Evolutionary conservation across 148 eudicot species (phyloP).

Genomic region (Vaccinium darrowii): DNA sequence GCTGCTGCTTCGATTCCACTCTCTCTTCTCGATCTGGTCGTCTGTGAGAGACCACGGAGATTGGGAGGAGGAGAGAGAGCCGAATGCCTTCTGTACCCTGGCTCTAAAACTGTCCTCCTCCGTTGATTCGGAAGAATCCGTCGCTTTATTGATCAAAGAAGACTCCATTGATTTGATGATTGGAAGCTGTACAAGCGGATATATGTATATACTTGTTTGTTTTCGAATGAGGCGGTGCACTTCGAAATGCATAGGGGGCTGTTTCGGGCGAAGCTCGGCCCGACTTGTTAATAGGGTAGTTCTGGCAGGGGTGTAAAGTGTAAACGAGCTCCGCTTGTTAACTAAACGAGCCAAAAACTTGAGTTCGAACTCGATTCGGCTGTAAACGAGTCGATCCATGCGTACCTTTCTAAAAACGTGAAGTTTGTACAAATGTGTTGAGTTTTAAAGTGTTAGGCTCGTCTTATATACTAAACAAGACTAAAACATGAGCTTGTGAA

Average conservation of each 20-base stretch:
- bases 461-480: too few relatives aligned
- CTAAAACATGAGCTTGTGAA: too few relatives aligned
- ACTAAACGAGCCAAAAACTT: too few relatives aligned
- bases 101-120: constrained; percentile 20
- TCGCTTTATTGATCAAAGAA: not conserved
- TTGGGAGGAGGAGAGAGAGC: constrained; percentile 18
- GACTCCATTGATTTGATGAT: not conserved
- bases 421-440: too few relatives aligned
- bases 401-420: too few relatives aligned
- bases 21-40: constrained; percentile 27
- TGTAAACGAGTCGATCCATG: too few relatives aligned
- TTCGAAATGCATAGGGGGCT: not conserved
- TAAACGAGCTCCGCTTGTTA: too few relatives aligned
- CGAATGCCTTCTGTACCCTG: constrained; percentile 30
- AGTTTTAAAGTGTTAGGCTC: too few relatives aligned
- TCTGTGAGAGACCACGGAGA: constrained; percentile 33
- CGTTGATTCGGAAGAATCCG: not conserved
- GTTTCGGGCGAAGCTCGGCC: not conserved
- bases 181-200: not conserved
- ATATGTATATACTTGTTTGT: not conserved
- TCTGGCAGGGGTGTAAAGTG: too few relatives aligned
- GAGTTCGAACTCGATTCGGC: too few relatives aligned
- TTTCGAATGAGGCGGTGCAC: not conserved
- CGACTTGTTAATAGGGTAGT: not conserved
- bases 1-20: constrained; percentile 12